Conservation (phyloP, 768 basidiomycete species). For the Cystofilobasidium macerans region DNA sequence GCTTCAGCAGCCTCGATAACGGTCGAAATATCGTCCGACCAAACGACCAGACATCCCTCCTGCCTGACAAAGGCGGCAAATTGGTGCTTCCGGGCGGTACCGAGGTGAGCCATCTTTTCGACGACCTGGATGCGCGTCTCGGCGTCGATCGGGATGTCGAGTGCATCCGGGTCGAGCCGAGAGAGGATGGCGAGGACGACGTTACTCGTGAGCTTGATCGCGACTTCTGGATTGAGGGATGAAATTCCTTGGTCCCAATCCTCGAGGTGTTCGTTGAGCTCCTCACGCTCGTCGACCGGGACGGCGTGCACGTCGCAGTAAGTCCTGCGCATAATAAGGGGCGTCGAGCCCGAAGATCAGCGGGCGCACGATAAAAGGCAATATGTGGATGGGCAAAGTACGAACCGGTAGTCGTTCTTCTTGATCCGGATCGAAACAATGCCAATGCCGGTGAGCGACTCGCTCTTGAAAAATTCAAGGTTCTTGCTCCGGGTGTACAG, state of each 20-base stretch:
- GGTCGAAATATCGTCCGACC: conserved; percentile 65
- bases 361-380: conserved; percentile 9
- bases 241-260: conserved; percentile 58
- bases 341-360: background rate
- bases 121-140: conserved; percentile 76
- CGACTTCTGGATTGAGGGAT: conserved; percentile 69
- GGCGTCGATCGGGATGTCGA: conserved; percentile 46
- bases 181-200: conserved; percentile 35
- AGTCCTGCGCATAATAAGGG: background rate
- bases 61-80: conserved; percentile 78
- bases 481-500: conserved; percentile 32
- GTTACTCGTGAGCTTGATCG: conserved; percentile 51
- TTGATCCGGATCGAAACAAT: conserved; percentile 33
- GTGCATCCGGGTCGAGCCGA: conserved; percentile 28
- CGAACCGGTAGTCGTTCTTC: conserved; percentile 14
- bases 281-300: conserved; percentile 18
- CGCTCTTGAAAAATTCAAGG: conserved; percentile 34
- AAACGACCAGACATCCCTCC: conserved; percentile 71
- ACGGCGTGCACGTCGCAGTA: background rate
- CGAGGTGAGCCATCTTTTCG: conserved; percentile 63
- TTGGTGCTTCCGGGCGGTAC: conserved; percentile 68
- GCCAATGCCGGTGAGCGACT: conserved; percentile 29
- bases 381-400: background rate
- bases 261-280: conserved; percentile 28
- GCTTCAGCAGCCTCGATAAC: conserved; percentile 51